phyloP scores from a whole-genome alignment of 805 yeast species.

The Schwanniomyces vanrijiae region DNA sequence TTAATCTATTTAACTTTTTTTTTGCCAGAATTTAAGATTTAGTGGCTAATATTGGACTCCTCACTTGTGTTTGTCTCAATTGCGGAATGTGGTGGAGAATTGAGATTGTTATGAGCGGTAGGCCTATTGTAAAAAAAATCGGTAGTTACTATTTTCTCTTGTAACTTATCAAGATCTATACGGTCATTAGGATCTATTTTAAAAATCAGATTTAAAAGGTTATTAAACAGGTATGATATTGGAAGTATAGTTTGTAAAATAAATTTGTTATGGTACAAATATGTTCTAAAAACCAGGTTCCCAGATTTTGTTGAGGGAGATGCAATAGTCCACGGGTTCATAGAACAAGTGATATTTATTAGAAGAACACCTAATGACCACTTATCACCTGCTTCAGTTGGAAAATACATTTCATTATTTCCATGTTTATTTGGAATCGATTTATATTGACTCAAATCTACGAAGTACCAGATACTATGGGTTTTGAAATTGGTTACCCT shows the following conservation, averaged over 20 bases:
- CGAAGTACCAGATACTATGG: slow-evolving; percentile 20
- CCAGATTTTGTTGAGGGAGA: slow-evolving; percentile 51
- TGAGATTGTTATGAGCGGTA: not conserved
- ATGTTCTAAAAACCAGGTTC: slow-evolving; percentile 59
- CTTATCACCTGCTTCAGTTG: slow-evolving; percentile 77
- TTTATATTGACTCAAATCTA: slow-evolving; percentile 30
- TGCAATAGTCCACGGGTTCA: slow-evolving; percentile 92
- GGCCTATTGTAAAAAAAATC: slow-evolving; percentile 31
- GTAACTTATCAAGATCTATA: slow-evolving; percentile 38
- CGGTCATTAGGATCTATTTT: slow-evolving; percentile 50
- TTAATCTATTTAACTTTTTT: no score
- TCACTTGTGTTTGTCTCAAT: not conserved
- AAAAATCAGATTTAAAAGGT: slow-evolving; percentile 47
- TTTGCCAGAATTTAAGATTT: no score
- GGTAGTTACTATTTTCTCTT: slow-evolving; percentile 33
- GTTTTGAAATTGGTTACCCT: slow-evolving; percentile 50
- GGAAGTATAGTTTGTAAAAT: slow-evolving; percentile 71
- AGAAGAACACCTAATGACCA: slow-evolving; percentile 82
- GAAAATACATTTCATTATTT: slow-evolving; percentile 41
- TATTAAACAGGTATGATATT: slow-evolving; percentile 60
- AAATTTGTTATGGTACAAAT: slow-evolving; percentile 47
- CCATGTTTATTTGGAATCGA: slow-evolving; percentile 4
- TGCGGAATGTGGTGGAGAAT: slow-evolving; percentile 2
- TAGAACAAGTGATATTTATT: slow-evolving; percentile 74
- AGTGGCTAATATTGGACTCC: not conserved